A percentile compares a stretch with the other conserved stretches of the same genome.
These are phyloP conservation scores for Peronosclerospora sorghi DNA, from an alignment of 352 stramenopile genomes.

Conservation along the genomic window DNA sequence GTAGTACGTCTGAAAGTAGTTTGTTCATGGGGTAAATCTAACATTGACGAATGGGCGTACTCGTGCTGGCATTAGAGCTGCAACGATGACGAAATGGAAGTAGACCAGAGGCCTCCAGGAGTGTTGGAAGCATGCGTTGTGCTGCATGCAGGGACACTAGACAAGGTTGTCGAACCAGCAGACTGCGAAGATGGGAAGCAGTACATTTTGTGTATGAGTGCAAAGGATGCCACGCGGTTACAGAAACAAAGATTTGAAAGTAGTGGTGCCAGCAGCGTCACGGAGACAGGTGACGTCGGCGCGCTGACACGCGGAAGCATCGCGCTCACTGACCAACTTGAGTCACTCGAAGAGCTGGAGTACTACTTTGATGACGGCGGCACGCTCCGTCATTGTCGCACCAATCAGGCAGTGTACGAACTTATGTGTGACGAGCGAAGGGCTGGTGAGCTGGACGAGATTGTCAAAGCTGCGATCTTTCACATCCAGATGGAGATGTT, in stretches of 20 bases:
- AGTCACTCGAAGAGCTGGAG: slow-evolving; percentile 64
- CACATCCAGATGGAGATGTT: slow-evolving; percentile 82
- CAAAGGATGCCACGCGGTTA: slow-evolving; percentile 27
- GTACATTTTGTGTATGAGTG: slow-evolving; percentile 51
- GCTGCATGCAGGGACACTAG: slow-evolving; percentile 39
- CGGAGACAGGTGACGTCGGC: slow-evolving; percentile 1
- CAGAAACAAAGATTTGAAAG: slow-evolving; percentile 33
- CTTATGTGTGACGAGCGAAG: slow-evolving; percentile 66
- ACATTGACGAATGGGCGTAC: no score
- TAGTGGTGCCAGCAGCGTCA: slow-evolving; percentile 18
- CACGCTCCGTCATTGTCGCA: slow-evolving; percentile 56
- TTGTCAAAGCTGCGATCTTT: slow-evolving; percentile 76
- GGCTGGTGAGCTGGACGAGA: slow-evolving; percentile 59
- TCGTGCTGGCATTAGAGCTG: slow-evolving; percentile 30
- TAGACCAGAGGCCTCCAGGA: slow-evolving; percentile 39
- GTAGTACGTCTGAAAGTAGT: not conserved
- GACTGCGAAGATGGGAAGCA: slow-evolving; percentile 60
- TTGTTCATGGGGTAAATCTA: not conserved
- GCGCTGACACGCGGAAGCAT: slow-evolving; percentile 24
- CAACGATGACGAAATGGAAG: slow-evolving; percentile 65
- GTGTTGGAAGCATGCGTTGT: slow-evolving; percentile 46
- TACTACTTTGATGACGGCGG: slow-evolving; percentile 70
- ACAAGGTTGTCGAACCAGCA: slow-evolving; percentile 23
- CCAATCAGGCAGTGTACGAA: slow-evolving; percentile 62
- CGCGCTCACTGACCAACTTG: slow-evolving; percentile 46